phyloP scores from a whole-genome alignment of 306 rosid genomes.

The Boehmeria nivea region DNA sequence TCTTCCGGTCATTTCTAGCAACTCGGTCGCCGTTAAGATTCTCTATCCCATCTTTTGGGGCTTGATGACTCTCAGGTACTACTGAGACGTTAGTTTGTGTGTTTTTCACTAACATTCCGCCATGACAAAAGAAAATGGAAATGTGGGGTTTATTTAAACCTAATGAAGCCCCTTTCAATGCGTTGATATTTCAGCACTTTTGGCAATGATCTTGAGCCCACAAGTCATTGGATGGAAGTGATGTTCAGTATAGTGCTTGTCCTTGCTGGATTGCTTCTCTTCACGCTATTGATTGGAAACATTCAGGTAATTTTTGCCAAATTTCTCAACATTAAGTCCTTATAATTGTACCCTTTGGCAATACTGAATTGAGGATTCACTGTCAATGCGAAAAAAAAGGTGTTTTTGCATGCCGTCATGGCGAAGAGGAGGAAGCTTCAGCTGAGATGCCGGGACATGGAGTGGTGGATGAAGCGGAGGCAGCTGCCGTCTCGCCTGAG shows the following conservation, averaged over 20 bases:
- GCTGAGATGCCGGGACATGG: constrained; percentile 92
- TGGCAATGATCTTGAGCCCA: constrained; percentile 97
- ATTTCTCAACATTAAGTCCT: not conserved
- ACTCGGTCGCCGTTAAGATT: constrained; percentile 77
- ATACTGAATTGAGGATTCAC: constrained; percentile 1
- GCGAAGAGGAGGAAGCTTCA: constrained; percentile 96
- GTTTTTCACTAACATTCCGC: too few species aligned
- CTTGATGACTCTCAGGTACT: constrained; percentile 89
- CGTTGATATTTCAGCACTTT: constrained; percentile 60
- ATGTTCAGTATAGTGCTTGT: constrained; percentile 80
- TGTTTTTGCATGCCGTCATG: constrained; percentile 92
- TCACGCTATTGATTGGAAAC: constrained; percentile 94
- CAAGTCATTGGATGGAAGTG: constrained; percentile 95
- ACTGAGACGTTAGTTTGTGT: not conserved
- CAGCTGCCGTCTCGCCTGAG: constrained; percentile 78
- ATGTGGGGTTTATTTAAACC: not conserved
- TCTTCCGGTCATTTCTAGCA: constrained; percentile 95
- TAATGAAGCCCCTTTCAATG: not conserved
- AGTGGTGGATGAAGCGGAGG: constrained; percentile 99
- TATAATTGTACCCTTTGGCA: constrained; percentile 17
- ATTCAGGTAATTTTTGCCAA: constrained; percentile 54
- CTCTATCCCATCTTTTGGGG: constrained; percentile 99
- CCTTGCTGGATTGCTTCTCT: constrained; percentile 81
- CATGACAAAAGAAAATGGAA: not conserved
- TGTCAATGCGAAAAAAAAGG: constrained; percentile 33